Base-by-base conservation (phyloP, 139 green algal species). In the Haematococcus sp. region DNA sequence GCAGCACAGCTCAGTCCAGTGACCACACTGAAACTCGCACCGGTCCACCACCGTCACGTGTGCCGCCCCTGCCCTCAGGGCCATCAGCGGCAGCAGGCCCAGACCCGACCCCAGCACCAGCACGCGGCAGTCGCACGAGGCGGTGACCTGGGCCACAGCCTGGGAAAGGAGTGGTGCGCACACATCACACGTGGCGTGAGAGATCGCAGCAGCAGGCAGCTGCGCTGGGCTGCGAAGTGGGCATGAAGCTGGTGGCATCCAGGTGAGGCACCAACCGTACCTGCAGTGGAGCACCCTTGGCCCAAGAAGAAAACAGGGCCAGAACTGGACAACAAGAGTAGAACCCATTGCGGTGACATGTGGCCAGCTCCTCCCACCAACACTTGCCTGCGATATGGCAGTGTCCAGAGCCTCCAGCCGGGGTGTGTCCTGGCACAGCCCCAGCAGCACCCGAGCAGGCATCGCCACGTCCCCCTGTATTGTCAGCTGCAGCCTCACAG, bases 1-100 rank as follows among this genome's bases (percentile, higher is more conserved):
- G n/a, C n/a, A n/a, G n/a, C n/a, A n/a, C n/a, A n/a, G n/a, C n/a
- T n/a, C n/a, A n/a, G n/a, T n/a, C n/a, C n/a, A n/a, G n/a, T n/a
- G n/a, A n/a, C n/a, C n/a, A n/a, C n/a, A n/a, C n/a, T n/a, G n/a
- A n/a, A n/a, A n/a, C n/a, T n/a, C n/a, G 4, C 34, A 79, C 49
- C 90, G 78, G 54, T 96, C 90, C 28, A 82, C 81, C 0, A 73
- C 81, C 1, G 90, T 94, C 5, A 94, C 91, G 75, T 96, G 91
- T 16, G 64, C 35, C 1, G 91, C 91, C 15, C 91, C 91, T 22
- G 87, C 85, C 13, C 76, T 56, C 61, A 96, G 81, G 5, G 87
- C 87, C 64, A 83, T 73, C 76, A 94, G 32, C 3, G 61, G 60
- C 69, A 84, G 25, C 54, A 81, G 33, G 3, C 78, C 78, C 17